Conservation (phyloP, 129 eudicot genomes). For the Lactuca saligna region DNA sequence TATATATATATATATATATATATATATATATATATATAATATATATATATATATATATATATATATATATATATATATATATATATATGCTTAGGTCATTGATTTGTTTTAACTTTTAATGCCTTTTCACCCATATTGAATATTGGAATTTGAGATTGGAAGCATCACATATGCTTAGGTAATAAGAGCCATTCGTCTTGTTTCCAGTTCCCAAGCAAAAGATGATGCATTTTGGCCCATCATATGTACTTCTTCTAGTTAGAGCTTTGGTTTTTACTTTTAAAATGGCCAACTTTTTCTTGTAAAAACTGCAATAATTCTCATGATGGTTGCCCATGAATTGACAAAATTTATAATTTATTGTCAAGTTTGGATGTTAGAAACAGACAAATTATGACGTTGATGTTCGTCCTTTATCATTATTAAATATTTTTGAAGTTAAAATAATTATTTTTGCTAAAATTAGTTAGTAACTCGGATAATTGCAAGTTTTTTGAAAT, state of each 20-base stretch:
- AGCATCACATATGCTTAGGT: slow-evolving; percentile 33
- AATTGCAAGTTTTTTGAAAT: too few relatives aligned
- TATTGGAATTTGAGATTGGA: slow-evolving; percentile 10
- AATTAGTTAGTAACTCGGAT: too few relatives aligned
- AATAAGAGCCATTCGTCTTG: slow-evolving; percentile 22
- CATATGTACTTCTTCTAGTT: slow-evolving; percentile 16
- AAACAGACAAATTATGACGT: neutral
- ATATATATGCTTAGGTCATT: slow-evolving; percentile 10
- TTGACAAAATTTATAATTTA: too few relatives aligned
- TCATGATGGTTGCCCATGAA: neutral
- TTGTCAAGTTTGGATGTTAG: neutral
- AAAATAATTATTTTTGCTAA: too few relatives aligned
- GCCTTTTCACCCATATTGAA: neutral
- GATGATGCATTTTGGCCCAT: slow-evolving; percentile 30
- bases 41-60: too few relatives aligned
- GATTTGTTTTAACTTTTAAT: neutral
- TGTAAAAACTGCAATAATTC: neutral
- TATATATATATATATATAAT: too few relatives aligned
- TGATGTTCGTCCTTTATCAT: neutral
- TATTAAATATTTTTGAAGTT: neutral
- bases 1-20: too few relatives aligned
- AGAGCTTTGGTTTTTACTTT: neutral
- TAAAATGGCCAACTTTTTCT: neutral
- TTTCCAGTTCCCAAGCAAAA: slow-evolving; percentile 15
- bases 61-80: too few relatives aligned